Evolutionary conservation across 371 early-diverging fungal species (phyloP), one percentile per base, ranked within the genome.

Genomic region (Rhizomucor pusillus): DNA sequence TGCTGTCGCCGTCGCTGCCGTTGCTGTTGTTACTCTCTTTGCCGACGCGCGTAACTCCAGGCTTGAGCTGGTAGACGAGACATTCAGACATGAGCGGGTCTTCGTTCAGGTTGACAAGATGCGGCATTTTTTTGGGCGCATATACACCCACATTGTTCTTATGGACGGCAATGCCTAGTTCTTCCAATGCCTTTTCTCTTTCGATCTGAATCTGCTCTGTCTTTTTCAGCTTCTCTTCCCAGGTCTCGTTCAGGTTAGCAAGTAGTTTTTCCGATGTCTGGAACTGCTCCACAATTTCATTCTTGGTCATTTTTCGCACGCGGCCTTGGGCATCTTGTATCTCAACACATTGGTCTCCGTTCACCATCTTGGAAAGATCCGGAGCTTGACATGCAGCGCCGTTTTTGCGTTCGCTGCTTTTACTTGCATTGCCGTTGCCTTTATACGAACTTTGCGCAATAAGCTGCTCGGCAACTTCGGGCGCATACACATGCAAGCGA

Each of bases 81-180:
- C 93, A 93, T 65, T 95, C 92, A 9, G 90, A 88, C 90, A 92
- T 88, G 43, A 90, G 81, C 14, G 94, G 93, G 66, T 95, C 93
- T 56, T 94, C 94, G 65, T 90, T 92, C 47, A 93, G 72, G 56
- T 94, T 95, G 50, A 94, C 87, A 41, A 95, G 73, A 67, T 93
- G 93, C 2, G 96, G 94, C 22, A 87, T 81, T 36, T 84, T 83
- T 50, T 90, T 88, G 2, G 95, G 93, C 1, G 90, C 85, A 55
- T 86, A 86, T 7, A 94, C 81, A 7, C 93, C 94, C 23, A 90
- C 85, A 18, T 87, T 81, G 48, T 84, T 83, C 46, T 87, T 84
- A 40, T 88, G 87, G 3, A 91, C 79, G 1, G 84, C 73, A 46
- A 92, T 91, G 20, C 93, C 93, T 23, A 92, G 75, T 37, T 92